phyloP scores from a whole-genome alignment of 1,139 yeast species.

The Starmera stellimalicola region DNA sequence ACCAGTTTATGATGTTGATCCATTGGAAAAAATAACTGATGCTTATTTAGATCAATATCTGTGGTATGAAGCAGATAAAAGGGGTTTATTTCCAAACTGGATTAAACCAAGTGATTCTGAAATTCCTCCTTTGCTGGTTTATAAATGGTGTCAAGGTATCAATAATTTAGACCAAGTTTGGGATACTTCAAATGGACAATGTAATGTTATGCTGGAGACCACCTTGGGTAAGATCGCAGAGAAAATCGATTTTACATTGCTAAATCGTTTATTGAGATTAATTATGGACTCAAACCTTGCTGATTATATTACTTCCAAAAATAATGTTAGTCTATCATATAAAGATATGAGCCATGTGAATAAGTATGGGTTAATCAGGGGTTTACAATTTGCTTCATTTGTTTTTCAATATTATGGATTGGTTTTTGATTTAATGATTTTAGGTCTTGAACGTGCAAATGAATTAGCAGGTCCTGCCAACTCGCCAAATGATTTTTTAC shows the following conservation, averaged over 20 bases:
- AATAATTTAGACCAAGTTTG: conserved; percentile 73
- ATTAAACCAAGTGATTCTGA: conserved; percentile 92
- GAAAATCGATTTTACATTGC: conserved; percentile 77
- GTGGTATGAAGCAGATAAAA: conserved; percentile 91
- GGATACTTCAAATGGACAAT: conserved; percentile 66
- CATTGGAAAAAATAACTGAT: conserved; percentile 90
- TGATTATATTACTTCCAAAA: conserved; percentile 89
- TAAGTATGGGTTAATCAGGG: conserved; percentile 80
- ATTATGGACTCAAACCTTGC: conserved; percentile 89
- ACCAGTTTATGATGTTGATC: conserved; percentile 85
- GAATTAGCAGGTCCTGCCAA: conserved; percentile 78
- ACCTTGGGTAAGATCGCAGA: conserved; percentile 64
- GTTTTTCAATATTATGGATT: conserved; percentile 86
- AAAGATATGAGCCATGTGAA: conserved; percentile 95
- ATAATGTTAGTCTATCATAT: conserved; percentile 70
- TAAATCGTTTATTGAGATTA: conserved; percentile 72
- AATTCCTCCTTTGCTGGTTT: conserved; percentile 82
- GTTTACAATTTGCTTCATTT: conserved; percentile 85
- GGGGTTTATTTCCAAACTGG: conserved; percentile 92
- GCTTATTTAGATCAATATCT: conserved; percentile 92
- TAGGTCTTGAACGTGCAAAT: conserved; percentile 81
- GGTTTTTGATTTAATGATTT: conserved; percentile 66
- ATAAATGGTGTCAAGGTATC: conserved; percentile 95
- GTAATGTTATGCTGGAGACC: conserved; percentile 79
- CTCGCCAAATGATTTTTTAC: conserved; percentile 69